Evolutionary conservation across 306 rosid genomes (phyloP).

Genomic region (Arachis hypogaea): DNA sequence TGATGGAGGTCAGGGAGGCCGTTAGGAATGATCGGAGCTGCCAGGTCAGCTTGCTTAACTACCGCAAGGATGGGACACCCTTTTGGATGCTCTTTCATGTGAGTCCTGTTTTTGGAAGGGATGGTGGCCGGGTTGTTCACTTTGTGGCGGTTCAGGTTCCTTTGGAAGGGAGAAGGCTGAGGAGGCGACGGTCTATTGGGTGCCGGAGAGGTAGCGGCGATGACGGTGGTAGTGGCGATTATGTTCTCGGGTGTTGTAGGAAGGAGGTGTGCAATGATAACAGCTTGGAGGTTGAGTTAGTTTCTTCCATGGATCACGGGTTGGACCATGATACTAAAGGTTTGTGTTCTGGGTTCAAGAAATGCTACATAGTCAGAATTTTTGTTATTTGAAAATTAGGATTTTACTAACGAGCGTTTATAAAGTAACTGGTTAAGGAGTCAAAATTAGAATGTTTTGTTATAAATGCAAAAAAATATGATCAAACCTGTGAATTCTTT

Average conservation of each 20-base stretch:
- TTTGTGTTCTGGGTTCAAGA: conserved; percentile 35
- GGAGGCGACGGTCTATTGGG: conserved; percentile 41
- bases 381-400: no score
- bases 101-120: conserved; percentile 65
- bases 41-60: conserved; percentile 69
- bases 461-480: no score
- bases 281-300: conserved; percentile 48
- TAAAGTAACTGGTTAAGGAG: no score
- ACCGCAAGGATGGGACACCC: conserved; percentile 81
- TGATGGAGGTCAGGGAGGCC: conserved; percentile 83
- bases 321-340: conserved; percentile 62
- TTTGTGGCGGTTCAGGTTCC: conserved; percentile 90
- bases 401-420: no score
- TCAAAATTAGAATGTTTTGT: no score
- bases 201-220: conserved; percentile 4
- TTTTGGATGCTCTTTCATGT: conserved; percentile 80
- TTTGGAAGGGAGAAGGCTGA: conserved; percentile 38
- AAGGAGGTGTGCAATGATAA: conserved; percentile 77
- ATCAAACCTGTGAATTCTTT: no score
- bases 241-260: conserved; percentile 67
- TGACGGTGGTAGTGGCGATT: conserved; percentile 32
- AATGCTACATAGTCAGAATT: not conserved
- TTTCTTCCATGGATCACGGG: conserved; percentile 50
- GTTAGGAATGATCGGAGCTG: conserved; percentile 61
- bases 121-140: conserved; percentile 63